Conservation (phyloP, 345 rosid species). For the Adansonia digitata region DNA sequence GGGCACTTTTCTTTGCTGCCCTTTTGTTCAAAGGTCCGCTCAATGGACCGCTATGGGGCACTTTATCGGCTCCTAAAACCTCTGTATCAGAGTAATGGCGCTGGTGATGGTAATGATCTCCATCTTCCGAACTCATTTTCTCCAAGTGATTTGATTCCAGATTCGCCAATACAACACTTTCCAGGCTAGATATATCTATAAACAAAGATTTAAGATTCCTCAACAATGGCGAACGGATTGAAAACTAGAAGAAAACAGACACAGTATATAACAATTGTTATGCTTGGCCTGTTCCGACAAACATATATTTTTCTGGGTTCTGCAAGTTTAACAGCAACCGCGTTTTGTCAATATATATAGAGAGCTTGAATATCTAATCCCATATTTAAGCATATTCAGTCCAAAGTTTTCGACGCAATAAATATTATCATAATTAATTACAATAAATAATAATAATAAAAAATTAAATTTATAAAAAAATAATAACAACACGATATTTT, state of each 20-base stretch:
- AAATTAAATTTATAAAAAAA: no score
- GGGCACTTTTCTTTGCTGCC: constrained; percentile 27
- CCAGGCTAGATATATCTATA: not conserved
- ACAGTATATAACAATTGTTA: not conserved
- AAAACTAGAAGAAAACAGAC: not conserved
- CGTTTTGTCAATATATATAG: not conserved
- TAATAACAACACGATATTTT: no score
- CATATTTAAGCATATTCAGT: no score
- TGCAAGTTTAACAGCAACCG: not conserved
- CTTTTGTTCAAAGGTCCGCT: constrained; percentile 53
- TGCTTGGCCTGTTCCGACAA: not conserved
- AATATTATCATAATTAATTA: no score
- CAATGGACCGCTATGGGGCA: constrained; percentile 36
- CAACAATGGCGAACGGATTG: not conserved
- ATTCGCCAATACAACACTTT: not conserved
- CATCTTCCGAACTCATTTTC: constrained; percentile 25
- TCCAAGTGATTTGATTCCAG: constrained; percentile 10
- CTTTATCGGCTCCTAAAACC: constrained; percentile 20
- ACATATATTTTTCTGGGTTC: not conserved
- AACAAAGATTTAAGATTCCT: not conserved
- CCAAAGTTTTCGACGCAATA: no score
- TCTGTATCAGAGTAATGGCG: constrained; percentile 37
- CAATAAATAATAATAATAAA: no score
- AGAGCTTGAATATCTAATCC: not conserved
- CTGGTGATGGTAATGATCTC: not conserved